Evolutionary conservation across 2,329 filamentous ascomycete species (phyloP), one percentile per base, ranked within the genome.

Genomic region (Aotearoamyces nothofagi): DNA sequence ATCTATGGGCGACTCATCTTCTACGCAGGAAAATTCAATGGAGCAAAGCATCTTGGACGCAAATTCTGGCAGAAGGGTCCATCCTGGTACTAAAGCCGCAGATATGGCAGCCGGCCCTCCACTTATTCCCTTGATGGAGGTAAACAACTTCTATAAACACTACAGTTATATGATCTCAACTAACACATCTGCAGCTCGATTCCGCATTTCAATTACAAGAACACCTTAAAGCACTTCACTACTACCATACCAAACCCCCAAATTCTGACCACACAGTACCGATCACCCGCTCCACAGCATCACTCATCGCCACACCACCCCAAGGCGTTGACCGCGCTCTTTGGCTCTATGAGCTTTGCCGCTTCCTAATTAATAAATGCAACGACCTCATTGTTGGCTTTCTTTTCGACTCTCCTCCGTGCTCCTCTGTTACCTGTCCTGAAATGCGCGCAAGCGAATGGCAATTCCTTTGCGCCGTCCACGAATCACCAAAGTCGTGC

Each of bases 391-490:
- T 96, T 40, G 75, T 93, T 34, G 83, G 82, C 38, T 87, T 98
- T 46, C 83, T 98, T 44, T 81, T 84, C 50, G 90, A 96, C 54
- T 67, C 65, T 24, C 87, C 87, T 5, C 78, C 87, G 3, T 98
- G 90, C 58, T 93, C 83, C 34, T 70, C 80, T 9, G 64, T 66
- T 38, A 94, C 90, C 2, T 98, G 90, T 47, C 84, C 86, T 17
- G 90, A 98, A 57, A 98, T 98, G 90, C 84, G 90, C 48, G 90
- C 90, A 3, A 90, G 81, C 16, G 87, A 98, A 60, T 98, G 90
- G 90, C 90, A 98, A 57, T 98, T 96, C 48, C 71, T 98, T 26
- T 98, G 90, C 58, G 90, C 90, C 28, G 90, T 96, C 3, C 90
- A 98, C 52, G 87, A 96, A 49, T 79, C 84, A 27, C 90, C 90